Evolutionary conservation across 306 rosid genomes (phyloP), one percentile per base, ranked within the genome.

Genomic region (Acacia confusa): DNA sequence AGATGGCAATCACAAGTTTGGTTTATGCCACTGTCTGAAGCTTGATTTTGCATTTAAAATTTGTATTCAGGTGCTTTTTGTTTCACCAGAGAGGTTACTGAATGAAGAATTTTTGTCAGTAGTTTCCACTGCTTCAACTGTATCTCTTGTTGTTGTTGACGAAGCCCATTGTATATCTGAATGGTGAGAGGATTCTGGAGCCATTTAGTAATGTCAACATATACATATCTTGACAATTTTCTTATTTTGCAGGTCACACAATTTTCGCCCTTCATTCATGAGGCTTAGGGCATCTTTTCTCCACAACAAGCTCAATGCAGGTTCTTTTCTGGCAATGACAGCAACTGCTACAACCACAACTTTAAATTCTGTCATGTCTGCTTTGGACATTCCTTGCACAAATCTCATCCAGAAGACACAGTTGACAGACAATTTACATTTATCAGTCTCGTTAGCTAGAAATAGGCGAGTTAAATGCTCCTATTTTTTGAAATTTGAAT

Each of bases 161-260:
- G 99, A 95, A 87, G 98, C 99, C 16, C 98, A 95, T 79, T 93
- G 99, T 82, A 85, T 90, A 78, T 93, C 97, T 78, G 97, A 93
- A 88, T 95, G 98, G 99, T 94, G 84, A 90, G 97, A 74, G 87
- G 22, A 60, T 73, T 76, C 77, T 50, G 34, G 32, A 78, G 28
- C 36, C 60, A 53, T 52, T 79, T 74, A 38, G 78, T 55, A 43
- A 44, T 70, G 34, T 79, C 74, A 57, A 70, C 75, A 55, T 66
- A 81, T 75, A 34, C 28, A 34, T 25, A 81, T 79, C 55, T 76
- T 74, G 34, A 67, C 70, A 65, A 68, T 78, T 78, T 82, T 63
- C 57, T 24, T 72, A 36, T 57, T 64, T 77, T 70, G 71, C 89
- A 92, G 99, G 99, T 95, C 99, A 20, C 99, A 95, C 83, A 95